Conservation (phyloP, 768 basidiomycete species). For the Macrolepiota dolichaula region DNA sequence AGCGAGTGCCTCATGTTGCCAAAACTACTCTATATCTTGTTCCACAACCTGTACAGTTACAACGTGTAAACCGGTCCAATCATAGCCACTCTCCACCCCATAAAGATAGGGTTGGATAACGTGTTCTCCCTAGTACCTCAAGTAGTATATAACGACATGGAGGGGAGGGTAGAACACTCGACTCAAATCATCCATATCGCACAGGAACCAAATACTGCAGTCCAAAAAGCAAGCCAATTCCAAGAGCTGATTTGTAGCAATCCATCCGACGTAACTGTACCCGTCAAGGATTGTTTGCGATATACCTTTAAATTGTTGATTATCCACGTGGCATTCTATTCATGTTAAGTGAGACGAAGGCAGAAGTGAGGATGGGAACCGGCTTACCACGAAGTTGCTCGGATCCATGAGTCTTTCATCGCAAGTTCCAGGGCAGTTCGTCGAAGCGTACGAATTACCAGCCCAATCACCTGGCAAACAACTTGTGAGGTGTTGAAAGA, state of each 20-base stretch:
- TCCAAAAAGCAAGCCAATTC: background rate
- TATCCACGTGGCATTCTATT: constrained; percentile 76
- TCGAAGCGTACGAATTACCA: constrained; percentile 67
- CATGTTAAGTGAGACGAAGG: background rate
- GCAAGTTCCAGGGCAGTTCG: constrained; percentile 59
- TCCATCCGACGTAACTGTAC: background rate
- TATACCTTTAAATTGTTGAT: constrained; percentile 83
- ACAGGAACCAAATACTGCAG: background rate
- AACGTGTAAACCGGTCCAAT: background rate
- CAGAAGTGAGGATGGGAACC: constrained; percentile 6
- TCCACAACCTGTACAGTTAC: background rate
- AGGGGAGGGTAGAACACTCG: no score
- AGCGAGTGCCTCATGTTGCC: background rate
- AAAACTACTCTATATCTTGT: background rate
- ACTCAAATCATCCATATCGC: background rate
- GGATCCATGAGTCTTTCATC: constrained; percentile 23
- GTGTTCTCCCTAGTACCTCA: background rate
- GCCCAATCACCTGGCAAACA: constrained; percentile 71
- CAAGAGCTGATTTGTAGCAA: background rate
- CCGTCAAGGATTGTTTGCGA: constrained; percentile 38
- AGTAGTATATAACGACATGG: background rate
- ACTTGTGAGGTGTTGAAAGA: background rate
- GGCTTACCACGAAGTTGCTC: constrained; percentile 45
- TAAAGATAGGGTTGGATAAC: background rate
- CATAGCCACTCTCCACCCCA: background rate